These are phyloP conservation scores for Picea engelmannii DNA, from an alignment of 83 land plant species.

Conservation along the genomic window DNA sequence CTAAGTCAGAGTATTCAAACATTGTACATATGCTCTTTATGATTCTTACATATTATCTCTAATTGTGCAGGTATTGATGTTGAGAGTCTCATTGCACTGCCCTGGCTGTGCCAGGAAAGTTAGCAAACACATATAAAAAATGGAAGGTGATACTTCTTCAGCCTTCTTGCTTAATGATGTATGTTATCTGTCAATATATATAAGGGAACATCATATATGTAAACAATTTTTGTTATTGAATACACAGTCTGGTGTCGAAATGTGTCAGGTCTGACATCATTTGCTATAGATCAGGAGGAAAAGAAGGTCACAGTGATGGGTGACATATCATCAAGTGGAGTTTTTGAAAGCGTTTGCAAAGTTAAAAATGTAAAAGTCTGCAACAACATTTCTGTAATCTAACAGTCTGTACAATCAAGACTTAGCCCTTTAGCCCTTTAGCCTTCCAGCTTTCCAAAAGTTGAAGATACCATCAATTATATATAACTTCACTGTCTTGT, in stretches of 20 bases:
- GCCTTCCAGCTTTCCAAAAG: no score
- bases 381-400: no score
- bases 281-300: slow-evolving; percentile 33
- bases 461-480: no score
- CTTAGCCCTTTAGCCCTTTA: no score
- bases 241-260: not conserved
- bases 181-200: not conserved
- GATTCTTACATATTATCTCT: no score
- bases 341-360: slow-evolving; percentile 59
- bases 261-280: no score
- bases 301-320: slow-evolving; percentile 67
- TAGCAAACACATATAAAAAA: slow-evolving; percentile 65
- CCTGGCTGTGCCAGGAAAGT: slow-evolving; percentile 70
- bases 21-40: no score
- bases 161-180: not conserved
- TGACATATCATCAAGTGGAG: slow-evolving; percentile 39
- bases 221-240: not conserved
- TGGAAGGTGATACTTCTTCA: slow-evolving; percentile 44
- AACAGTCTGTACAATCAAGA: no score
- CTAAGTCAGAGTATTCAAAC: no score
- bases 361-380: slow-evolving; percentile 33
- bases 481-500: no score
- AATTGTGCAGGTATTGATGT: no score
- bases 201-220: not conserved
- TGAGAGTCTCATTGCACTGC: slow-evolving; percentile 75